These are phyloP conservation scores for Diplodia scrobiculata DNA, from an alignment of 2,329 filamentous ascomycete species.

Conservation along the genomic window DNA sequence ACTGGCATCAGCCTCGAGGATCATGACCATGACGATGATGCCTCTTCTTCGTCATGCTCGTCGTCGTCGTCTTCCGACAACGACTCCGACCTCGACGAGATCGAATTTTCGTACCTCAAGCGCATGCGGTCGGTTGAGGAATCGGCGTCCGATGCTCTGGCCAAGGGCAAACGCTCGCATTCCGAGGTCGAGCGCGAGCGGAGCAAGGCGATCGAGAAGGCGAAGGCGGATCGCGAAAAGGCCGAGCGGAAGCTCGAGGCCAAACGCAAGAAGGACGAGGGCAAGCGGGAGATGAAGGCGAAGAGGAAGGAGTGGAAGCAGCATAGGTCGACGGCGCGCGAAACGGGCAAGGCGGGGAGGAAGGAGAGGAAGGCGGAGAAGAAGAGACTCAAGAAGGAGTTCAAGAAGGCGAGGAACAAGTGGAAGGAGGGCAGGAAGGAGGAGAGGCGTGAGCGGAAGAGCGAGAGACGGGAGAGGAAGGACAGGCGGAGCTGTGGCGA, in stretches of 20 bases:
- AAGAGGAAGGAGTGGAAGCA: slow-evolving; percentile 34
- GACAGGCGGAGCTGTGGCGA: background rate
- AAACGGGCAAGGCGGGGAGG: slow-evolving; percentile 29
- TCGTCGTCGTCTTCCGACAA: slow-evolving; percentile 28
- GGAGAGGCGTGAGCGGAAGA: slow-evolving; percentile 11
- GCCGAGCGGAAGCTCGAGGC: slow-evolving; percentile 30
- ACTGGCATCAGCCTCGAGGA: slow-evolving; percentile 8
- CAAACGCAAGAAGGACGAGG: slow-evolving; percentile 30
- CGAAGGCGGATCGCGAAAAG: slow-evolving; percentile 27
- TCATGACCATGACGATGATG: background rate
- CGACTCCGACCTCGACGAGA: slow-evolving; percentile 17
- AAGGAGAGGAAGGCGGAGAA: slow-evolving; percentile 30
- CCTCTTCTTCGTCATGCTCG: slow-evolving; percentile 27
- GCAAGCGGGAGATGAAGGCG: slow-evolving; percentile 33
- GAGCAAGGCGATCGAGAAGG: slow-evolving; percentile 36
- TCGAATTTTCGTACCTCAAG: slow-evolving; percentile 21
- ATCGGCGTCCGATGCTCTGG: slow-evolving; percentile 31
- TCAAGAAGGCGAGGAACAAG: slow-evolving; percentile 19
- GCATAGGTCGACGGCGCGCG: slow-evolving; percentile 33
- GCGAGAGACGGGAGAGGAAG: background rate
- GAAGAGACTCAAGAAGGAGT: slow-evolving; percentile 31
- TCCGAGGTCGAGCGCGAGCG: slow-evolving; percentile 36
- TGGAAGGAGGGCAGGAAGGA: slow-evolving; percentile 11
- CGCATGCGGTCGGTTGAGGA: slow-evolving; percentile 34
- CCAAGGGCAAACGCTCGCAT: slow-evolving; percentile 37